A percentile compares a stretch with the other conserved stretches of the same genome.
These are phyloP conservation scores for Yarrowia keelungensis DNA, from an alignment of 805 yeast genomes.

Conservation along the genomic window DNA sequence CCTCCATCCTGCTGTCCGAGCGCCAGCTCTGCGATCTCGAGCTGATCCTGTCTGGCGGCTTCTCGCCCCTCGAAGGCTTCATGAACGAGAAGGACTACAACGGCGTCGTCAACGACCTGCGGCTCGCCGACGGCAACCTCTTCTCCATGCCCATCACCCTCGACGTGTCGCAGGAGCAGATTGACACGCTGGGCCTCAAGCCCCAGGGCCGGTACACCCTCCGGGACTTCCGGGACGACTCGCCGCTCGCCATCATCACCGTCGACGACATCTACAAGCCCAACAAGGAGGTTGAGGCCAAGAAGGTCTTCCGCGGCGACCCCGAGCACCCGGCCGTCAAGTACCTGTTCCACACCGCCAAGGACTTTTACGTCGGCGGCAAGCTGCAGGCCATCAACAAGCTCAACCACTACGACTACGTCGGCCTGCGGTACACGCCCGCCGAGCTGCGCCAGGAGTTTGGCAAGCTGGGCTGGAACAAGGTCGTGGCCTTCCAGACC, in stretches of 20 bases:
- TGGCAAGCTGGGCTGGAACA: slow-evolving; percentile 78
- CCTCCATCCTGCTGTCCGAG: slow-evolving; percentile 64
- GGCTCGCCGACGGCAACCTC: slow-evolving; percentile 75
- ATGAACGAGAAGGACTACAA: slow-evolving; percentile 71
- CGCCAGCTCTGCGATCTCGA: slow-evolving; percentile 95
- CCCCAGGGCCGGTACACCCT: slow-evolving; percentile 72
- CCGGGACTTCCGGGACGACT: slow-evolving; percentile 81
- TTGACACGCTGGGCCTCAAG: slow-evolving; percentile 53
- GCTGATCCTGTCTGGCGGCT: slow-evolving; percentile 90
- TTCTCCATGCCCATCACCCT: slow-evolving; percentile 95
- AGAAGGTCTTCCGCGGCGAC: slow-evolving; percentile 91
- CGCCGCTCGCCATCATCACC: slow-evolving; percentile 80
- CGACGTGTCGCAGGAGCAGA: slow-evolving; percentile 66
- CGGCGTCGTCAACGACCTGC: slow-evolving; percentile 68
- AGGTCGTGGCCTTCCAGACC: slow-evolving; percentile 96
- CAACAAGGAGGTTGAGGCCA: slow-evolving; percentile 79
- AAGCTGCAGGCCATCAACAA: slow-evolving; percentile 79
- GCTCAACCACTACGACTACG: slow-evolving; percentile 90
- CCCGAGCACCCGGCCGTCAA: slow-evolving; percentile 94
- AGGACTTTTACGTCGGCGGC: slow-evolving; percentile 90
- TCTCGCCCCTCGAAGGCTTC: slow-evolving; percentile 83
- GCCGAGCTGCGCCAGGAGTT: slow-evolving; percentile 88
- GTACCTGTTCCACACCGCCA: slow-evolving; percentile 74
- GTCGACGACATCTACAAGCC: slow-evolving; percentile 82
- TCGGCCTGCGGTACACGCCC: slow-evolving; percentile 86